phyloP scores from a whole-genome alignment of 73 alveolate genomes.

The Symbiodinium pilosum region DNA sequence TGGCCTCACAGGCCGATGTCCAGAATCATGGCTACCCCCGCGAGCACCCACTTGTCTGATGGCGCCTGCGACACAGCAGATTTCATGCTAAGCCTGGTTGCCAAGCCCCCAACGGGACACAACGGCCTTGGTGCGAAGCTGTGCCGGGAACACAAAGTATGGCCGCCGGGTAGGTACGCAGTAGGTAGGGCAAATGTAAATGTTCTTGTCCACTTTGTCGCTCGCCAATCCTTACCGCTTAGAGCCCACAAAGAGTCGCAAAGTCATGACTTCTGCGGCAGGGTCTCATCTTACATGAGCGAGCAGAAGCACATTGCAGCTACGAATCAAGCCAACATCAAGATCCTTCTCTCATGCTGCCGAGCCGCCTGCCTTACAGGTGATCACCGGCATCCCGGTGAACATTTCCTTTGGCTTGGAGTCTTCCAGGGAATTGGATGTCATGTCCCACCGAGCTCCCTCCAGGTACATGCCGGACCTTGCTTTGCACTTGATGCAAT shows the following conservation, averaged over 20 bases:
- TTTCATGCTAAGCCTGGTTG: too few species aligned
- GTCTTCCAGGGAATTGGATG: conserved; percentile 99
- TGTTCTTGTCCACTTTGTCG: conserved; percentile 95
- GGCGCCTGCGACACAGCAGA: conserved; percentile 69
- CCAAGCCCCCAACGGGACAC: too few species aligned
- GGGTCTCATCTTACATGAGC: too few species aligned
- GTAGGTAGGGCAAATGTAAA: conserved; percentile 96
- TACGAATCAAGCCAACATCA: too few species aligned
- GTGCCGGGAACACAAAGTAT: conserved; percentile 92
- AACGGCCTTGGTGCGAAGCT: conserved; percentile 79
- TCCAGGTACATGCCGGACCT: conserved; percentile 92
- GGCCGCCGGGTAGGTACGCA: conserved; percentile 95
- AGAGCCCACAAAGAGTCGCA: neutral
- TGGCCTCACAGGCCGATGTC: conserved; percentile 40
- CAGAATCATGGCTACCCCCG: conserved; percentile 86
- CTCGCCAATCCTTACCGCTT: conserved; percentile 33
- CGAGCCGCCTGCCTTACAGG: conserved; percentile 98
- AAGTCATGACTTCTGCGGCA: neutral
- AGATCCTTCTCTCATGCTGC: conserved; percentile 39
- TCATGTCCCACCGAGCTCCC: conserved; percentile 99
- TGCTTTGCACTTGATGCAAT: too few species aligned
- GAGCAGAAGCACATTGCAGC: too few species aligned
- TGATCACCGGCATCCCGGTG: conserved; percentile 99
- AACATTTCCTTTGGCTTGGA: conserved; percentile 99
- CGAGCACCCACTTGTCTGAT: conserved; percentile 94